Evolutionary conservation across 495 filamentous ascomycete genomes (phyloP).

Genomic region (Daldinia concentrica): DNA sequence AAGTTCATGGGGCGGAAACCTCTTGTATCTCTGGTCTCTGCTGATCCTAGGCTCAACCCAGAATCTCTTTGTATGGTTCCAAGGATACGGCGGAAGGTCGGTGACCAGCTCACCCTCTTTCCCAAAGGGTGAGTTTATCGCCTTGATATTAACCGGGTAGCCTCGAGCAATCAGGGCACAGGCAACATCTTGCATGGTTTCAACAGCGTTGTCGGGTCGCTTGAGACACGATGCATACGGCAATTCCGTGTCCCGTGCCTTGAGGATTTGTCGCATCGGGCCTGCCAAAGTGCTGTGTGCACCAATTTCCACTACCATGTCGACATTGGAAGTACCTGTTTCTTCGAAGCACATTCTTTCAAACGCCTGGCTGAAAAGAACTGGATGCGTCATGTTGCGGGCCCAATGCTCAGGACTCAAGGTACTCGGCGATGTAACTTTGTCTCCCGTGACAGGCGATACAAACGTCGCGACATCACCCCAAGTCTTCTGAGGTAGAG

Average conservation of each 20-base stretch:
- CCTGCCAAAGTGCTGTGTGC: conserved; percentile 63
- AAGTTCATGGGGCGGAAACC: conserved; percentile 55
- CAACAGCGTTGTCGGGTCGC: conserved; percentile 45
- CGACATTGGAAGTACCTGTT: conserved; percentile 18
- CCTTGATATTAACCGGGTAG: conserved; percentile 2
- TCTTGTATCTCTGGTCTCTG: not conserved
- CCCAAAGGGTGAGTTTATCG: conserved; percentile 14
- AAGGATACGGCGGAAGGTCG: conserved; percentile 46
- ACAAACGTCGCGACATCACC: too few species aligned
- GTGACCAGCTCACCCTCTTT: not conserved
- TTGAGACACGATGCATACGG: conserved; percentile 32
- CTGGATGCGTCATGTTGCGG: conserved; percentile 51
- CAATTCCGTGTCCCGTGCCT: conserved; percentile 36
- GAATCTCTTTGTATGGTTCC: conserved; percentile 50
- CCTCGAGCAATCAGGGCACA: conserved; percentile 15
- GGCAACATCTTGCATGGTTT: not conserved
- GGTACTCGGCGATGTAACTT: not conserved
- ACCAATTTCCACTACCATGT: conserved; percentile 62
- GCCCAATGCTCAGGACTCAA: conserved; percentile 51
- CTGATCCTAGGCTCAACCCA: conserved; percentile 54
- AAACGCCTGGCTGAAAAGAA: conserved; percentile 51
- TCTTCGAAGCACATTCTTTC: conserved; percentile 31
- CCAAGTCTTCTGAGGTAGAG: not conserved
- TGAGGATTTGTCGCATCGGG: conserved; percentile 50
- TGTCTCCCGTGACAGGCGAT: conserved; percentile 39